Evolutionary conservation across 2,329 filamentous ascomycete genomes (phyloP).

Genomic region (Colletotrichum scovillei): DNA sequence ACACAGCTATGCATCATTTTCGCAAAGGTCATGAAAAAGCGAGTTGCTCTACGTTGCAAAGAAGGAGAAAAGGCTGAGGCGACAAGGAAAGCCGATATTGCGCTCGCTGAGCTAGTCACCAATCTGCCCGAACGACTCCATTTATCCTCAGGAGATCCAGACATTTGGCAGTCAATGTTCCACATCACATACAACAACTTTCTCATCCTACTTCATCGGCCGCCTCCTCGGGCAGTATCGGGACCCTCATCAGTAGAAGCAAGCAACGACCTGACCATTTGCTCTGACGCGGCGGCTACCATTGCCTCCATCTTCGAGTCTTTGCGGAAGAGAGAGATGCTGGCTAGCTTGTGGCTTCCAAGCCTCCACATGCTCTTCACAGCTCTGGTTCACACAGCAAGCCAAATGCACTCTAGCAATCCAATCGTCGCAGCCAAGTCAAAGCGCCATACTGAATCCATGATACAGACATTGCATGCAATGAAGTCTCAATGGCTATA

Average conservation of each 20-base stretch:
- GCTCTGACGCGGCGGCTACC: constrained; percentile 42
- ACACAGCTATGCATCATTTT: constrained; percentile 62
- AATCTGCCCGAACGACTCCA: constrained; percentile 43
- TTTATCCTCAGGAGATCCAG: constrained; percentile 37
- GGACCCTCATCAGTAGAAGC: constrained; percentile 30
- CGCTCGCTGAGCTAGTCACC: constrained; percentile 44
- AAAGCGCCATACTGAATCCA: constrained; percentile 42
- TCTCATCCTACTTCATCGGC: constrained; percentile 48
- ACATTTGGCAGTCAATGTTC: constrained; percentile 45
- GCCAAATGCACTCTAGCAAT: constrained; percentile 42
- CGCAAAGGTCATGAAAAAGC: constrained; percentile 47
- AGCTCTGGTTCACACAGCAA: constrained; percentile 43
- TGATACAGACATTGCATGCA: constrained; percentile 43
- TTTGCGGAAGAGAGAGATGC: constrained; percentile 37
- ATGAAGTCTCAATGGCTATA: constrained; percentile 46
- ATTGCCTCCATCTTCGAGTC: constrained; percentile 46
- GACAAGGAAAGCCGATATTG: constrained; percentile 44
- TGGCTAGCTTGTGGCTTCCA: constrained; percentile 44
- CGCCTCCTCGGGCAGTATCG: constrained; percentile 36
- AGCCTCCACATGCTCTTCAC: constrained; percentile 46
- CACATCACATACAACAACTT: constrained; percentile 50
- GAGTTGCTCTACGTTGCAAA: constrained; percentile 34
- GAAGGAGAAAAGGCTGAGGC: constrained; percentile 40
- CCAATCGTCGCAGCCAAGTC: constrained; percentile 46
- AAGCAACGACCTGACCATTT: constrained; percentile 44